Conservation (phyloP, 768 basidiomycete genomes). For the Candolleomyces aberdarensis region DNA sequence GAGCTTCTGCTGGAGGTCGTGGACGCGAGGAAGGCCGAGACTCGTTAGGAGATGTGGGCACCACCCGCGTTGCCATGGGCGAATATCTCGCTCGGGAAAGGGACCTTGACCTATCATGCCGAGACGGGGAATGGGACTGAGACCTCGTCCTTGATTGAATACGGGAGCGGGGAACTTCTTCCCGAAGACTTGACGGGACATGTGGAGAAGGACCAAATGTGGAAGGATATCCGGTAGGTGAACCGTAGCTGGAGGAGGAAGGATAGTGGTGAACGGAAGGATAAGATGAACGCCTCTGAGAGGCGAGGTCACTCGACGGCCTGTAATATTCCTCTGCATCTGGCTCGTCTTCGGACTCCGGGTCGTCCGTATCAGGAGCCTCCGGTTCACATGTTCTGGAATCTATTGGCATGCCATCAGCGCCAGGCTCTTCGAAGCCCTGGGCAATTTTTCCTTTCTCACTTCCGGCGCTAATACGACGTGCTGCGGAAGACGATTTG, state of each 20-base stretch:
- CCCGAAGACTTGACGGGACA: not conserved
- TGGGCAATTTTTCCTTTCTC: not conserved
- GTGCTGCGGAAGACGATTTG: not conserved
- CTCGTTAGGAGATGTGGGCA: not conserved
- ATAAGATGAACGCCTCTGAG: not conserved
- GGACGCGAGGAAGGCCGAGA: not conserved
- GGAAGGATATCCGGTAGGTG: not conserved
- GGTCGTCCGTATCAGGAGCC: not conserved
- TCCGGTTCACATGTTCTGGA: not conserved
- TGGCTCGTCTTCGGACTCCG: not conserved
- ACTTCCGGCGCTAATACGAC: not conserved
- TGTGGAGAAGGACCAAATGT: not conserved
- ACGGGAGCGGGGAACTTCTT: not conserved
- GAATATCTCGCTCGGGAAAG: not conserved
- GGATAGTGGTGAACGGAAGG: not conserved
- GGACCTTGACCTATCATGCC: not conserved
- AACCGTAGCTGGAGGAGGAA: not conserved
- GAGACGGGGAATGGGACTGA: not conserved
- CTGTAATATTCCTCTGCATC: not conserved
- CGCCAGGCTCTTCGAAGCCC: not conserved
- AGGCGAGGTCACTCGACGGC: not conserved
- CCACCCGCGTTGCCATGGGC: not conserved
- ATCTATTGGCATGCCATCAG: not conserved
- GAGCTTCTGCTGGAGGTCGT: not conserved
- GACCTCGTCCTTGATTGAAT: not conserved